phyloP scores from a whole-genome alignment of 805 yeast species.

The Debaryomyces hansenii region DNA sequence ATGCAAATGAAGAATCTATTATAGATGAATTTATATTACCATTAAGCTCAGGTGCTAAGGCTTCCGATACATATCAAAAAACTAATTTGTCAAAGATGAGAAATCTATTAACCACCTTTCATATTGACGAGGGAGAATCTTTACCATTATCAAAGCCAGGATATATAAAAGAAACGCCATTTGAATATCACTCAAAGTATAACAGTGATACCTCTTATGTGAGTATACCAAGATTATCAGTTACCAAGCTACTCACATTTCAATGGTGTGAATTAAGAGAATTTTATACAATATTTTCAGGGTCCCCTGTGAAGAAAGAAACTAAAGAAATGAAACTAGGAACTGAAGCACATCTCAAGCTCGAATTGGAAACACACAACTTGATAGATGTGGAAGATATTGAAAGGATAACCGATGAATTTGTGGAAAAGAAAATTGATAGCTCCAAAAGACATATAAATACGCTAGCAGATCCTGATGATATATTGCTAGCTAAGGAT shows the following conservation, averaged over 20 bases:
- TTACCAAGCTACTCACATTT: slow-evolving; percentile 57
- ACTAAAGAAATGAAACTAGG: slow-evolving; percentile 51
- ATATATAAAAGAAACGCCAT: slow-evolving; percentile 19
- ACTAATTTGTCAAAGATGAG: background rate
- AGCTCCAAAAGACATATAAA: slow-evolving; percentile 1
- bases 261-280: slow-evolving; percentile 70
- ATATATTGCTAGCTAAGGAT: background rate
- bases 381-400: slow-evolving; percentile 21
- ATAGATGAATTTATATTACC: background rate
- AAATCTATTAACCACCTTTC: background rate
- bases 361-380: slow-evolving; percentile 50
- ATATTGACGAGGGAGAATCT: background rate
- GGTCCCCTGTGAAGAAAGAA: slow-evolving; percentile 24
- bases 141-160: slow-evolving; percentile 16
- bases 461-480: background rate
- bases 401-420: slow-evolving; percentile 7
- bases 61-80: background rate
- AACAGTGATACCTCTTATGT: slow-evolving; percentile 25
- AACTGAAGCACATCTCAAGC: slow-evolving; percentile 40
- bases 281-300: slow-evolving; percentile 53
- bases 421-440: slow-evolving; percentile 4
- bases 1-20: background rate
- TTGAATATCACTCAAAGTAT: slow-evolving; percentile 20
- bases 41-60: background rate
- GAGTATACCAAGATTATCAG: slow-evolving; percentile 46